These are phyloP conservation scores for Rhodotorula sp. DNA, from an alignment of 1,284 basidiomycete species.

Conservation along the genomic window DNA sequence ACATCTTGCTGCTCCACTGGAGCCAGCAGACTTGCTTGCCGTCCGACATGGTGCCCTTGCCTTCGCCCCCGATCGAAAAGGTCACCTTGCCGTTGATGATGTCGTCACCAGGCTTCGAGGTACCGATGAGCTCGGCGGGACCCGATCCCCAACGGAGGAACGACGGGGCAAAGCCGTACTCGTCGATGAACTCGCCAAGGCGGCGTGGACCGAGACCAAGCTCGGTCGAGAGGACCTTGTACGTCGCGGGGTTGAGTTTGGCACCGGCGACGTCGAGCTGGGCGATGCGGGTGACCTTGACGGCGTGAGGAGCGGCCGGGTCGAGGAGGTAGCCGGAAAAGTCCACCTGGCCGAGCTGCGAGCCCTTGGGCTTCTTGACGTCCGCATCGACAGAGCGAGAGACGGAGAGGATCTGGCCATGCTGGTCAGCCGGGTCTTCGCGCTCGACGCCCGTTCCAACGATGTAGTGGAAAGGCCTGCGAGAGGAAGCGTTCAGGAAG, in stretches of 20 bases:
- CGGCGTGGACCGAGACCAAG: slow-evolving; percentile 22
- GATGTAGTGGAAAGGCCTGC: slow-evolving; percentile 24
- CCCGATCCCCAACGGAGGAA: slow-evolving; percentile 42
- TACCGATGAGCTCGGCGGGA: slow-evolving; percentile 25
- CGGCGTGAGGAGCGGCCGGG: slow-evolving; percentile 5
- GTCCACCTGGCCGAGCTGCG: slow-evolving; percentile 18
- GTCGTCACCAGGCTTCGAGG: slow-evolving; percentile 19
- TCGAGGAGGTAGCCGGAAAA: slow-evolving; percentile 31
- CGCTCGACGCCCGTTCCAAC: slow-evolving; percentile 31
- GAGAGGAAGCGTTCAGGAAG: neutral
- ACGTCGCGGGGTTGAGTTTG: slow-evolving; percentile 18
- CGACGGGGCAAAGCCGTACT: slow-evolving; percentile 39
- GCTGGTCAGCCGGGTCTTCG: slow-evolving; percentile 21
- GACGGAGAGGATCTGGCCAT: slow-evolving; percentile 32
- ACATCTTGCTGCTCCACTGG: slow-evolving; percentile 40
- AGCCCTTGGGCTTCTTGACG: slow-evolving; percentile 11
- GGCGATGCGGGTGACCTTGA: slow-evolving; percentile 22
- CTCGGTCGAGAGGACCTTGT: slow-evolving; percentile 31
- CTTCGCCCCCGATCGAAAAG: slow-evolving; percentile 29
- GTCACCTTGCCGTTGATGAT: slow-evolving; percentile 23
- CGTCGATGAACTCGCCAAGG: slow-evolving; percentile 31
- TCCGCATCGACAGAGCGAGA: slow-evolving; percentile 17
- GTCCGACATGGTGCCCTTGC: slow-evolving; percentile 30
- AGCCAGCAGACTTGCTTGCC: slow-evolving; percentile 38
- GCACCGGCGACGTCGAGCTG: slow-evolving; percentile 12